phyloP scores from a whole-genome alignment of 2,329 filamentous ascomycete species.

The Paramyrothecium sp. region DNA sequence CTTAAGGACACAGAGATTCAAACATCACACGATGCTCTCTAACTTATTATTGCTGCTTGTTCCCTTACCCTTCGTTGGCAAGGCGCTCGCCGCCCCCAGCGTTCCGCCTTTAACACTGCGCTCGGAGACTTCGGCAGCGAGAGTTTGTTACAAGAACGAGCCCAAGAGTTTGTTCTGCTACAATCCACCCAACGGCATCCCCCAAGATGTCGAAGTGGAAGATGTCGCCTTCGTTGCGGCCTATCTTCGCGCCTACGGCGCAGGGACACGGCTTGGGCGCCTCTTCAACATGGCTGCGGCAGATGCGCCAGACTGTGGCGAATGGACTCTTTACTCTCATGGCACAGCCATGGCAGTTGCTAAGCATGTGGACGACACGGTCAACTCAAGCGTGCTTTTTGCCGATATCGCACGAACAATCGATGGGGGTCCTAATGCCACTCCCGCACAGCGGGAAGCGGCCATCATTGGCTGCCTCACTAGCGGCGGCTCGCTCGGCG shows the following conservation, averaged over 20 bases:
- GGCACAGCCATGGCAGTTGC: constrained; percentile 1
- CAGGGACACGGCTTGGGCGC: neutral
- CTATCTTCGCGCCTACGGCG: neutral
- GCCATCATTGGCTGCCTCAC: constrained; percentile 23
- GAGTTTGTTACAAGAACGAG: too few relatives aligned
- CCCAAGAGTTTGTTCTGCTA: neutral
- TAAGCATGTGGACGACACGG: constrained; percentile 11
- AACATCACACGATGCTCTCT: too few relatives aligned
- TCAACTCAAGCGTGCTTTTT: constrained; percentile 16
- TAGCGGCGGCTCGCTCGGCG: constrained; percentile 16
- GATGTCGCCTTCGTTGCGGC: neutral
- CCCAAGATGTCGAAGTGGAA: neutral
- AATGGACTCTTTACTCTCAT: constrained; percentile 11
- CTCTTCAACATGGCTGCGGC: constrained; percentile 11
- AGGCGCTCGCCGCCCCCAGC: too few relatives aligned
- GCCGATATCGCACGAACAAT: constrained; percentile 20
- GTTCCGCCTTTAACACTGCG: neutral
- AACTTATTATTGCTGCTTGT: too few relatives aligned
- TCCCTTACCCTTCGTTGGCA: too few relatives aligned
- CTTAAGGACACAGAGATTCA: too few relatives aligned
- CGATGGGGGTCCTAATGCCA: constrained; percentile 11
- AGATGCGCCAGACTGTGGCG: constrained; percentile 13
- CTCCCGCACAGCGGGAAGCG: neutral
- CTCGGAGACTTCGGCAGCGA: neutral
- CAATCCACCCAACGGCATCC: neutral